Evolutionary conservation across 345 rosid species (phyloP).

Genomic region (Mercurialis annua): DNA sequence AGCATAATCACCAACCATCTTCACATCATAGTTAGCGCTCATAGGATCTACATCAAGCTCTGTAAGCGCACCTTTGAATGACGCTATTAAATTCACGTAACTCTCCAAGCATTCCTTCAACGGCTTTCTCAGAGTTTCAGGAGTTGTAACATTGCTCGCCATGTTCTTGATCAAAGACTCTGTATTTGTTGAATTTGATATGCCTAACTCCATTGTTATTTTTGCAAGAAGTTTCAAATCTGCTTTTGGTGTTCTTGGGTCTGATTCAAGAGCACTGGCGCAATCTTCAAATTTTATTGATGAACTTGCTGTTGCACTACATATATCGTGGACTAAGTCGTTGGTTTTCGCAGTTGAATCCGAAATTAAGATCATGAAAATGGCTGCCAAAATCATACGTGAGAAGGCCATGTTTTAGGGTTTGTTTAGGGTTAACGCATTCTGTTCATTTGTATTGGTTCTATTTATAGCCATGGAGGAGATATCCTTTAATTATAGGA

Average conservation of each 20-base stretch:
- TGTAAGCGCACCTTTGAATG: constrained; percentile 2
- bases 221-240: not conserved
- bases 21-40: constrained; percentile 19
- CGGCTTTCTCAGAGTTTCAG: not conserved
- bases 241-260: not conserved
- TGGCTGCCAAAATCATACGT: not conserved
- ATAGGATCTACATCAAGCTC: constrained; percentile 16
- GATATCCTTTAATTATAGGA: not conserved
- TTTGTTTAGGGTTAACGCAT: not conserved
- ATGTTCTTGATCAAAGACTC: not conserved
- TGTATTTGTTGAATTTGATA: not conserved
- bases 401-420: not conserved
- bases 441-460: not conserved
- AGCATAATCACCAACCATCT: constrained; percentile 21
- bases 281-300: not conserved
- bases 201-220: not conserved
- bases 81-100: constrained; percentile 6
- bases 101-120: not conserved
- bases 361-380: not conserved
- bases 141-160: not conserved
- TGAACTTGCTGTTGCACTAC: not conserved
- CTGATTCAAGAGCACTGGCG: not conserved
- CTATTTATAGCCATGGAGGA: not conserved
- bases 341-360: not conserved
- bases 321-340: not conserved